Conservation (phyloP, 2,329 filamentous ascomycete genomes). For the Fusarium tuaranense region DNA sequence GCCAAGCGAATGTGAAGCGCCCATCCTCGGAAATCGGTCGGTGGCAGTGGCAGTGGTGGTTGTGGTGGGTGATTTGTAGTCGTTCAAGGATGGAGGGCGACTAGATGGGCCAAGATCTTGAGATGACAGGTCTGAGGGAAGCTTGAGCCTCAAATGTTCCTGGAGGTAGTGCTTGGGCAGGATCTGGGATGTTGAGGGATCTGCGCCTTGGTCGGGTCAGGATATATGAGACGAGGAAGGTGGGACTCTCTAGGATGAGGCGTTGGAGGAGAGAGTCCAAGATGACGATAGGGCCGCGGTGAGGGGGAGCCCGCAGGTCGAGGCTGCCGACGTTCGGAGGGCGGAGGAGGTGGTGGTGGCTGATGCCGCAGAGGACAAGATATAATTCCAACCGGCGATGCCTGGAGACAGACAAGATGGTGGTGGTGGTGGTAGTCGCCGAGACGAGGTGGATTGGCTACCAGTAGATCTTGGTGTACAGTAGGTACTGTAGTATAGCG, state of each 20-base stretch:
- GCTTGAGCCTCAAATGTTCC: slow-evolving; percentile 19
- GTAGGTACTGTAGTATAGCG: background rate
- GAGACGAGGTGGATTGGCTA: slow-evolving; percentile 21
- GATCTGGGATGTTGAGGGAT: slow-evolving; percentile 29
- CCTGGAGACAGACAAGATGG: slow-evolving; percentile 17
- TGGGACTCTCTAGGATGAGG: slow-evolving; percentile 23
- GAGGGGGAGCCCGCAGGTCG: slow-evolving; percentile 15
- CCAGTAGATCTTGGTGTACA: slow-evolving; percentile 19
- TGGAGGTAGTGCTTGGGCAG: background rate
- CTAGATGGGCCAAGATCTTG: slow-evolving; percentile 2
- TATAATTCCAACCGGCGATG: slow-evolving; percentile 7
- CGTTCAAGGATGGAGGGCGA: slow-evolving; percentile 7
- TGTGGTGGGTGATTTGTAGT: background rate
- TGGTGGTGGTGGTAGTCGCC: slow-evolving; percentile 34
- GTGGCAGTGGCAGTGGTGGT: slow-evolving; percentile 7
- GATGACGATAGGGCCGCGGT: slow-evolving; percentile 22
- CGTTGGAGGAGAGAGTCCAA: slow-evolving; percentile 6
- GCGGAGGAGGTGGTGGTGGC: background rate
- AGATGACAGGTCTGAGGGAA: slow-evolving; percentile 11
- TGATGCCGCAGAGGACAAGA: slow-evolving; percentile 7
- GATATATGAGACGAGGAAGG: slow-evolving; percentile 18
- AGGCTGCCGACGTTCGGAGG: slow-evolving; percentile 16
- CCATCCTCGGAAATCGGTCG: slow-evolving; percentile 48
- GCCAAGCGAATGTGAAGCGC: slow-evolving; percentile 44
- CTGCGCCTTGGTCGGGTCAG: slow-evolving; percentile 21